Conservation (phyloP, 2,329 filamentous ascomycete genomes). For the Penicillium digitatum region DNA sequence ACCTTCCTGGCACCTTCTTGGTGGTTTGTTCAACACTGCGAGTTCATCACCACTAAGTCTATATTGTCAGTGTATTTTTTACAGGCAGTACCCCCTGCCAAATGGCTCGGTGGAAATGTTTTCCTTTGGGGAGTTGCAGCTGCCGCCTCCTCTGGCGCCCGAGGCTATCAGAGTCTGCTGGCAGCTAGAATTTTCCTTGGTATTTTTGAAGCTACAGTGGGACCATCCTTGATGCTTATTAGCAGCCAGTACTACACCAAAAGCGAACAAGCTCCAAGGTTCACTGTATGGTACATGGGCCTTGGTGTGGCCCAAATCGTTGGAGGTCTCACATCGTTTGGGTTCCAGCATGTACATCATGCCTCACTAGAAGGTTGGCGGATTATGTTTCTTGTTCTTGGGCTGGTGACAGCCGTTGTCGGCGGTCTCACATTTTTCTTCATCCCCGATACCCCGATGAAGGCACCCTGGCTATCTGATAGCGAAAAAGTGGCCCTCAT, state of each 20-base stretch:
- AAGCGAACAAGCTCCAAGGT: constrained; percentile 56
- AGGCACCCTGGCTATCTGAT: constrained; percentile 34
- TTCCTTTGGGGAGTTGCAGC: constrained; percentile 48
- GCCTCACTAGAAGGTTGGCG: constrained; percentile 43
- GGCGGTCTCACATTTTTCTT: constrained; percentile 42
- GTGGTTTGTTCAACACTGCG: no score
- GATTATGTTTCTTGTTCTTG: constrained; percentile 51
- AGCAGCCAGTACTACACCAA: constrained; percentile 58
- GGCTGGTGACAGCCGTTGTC: constrained; percentile 45
- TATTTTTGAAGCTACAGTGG: constrained; percentile 58
- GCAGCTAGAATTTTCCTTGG: constrained; percentile 57
- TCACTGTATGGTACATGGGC: constrained; percentile 60
- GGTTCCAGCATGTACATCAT: constrained; percentile 50
- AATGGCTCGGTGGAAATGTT: constrained; percentile 57
- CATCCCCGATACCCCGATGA: constrained; percentile 51
- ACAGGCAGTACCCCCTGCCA: constrained; percentile 24
- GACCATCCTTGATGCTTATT: constrained; percentile 58
- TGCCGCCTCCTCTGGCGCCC: constrained; percentile 49
- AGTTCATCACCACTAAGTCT: not conserved
- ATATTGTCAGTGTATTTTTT: constrained; percentile 16
- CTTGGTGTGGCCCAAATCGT: constrained; percentile 54
- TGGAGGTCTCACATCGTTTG: constrained; percentile 46
- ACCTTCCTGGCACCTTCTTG: not conserved
- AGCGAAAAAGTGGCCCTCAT: constrained; percentile 39
- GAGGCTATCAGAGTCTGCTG: constrained; percentile 53